Base-by-base conservation (phyloP, 208 protist species). In the Herpetomonas samuelpessoai region DNA sequence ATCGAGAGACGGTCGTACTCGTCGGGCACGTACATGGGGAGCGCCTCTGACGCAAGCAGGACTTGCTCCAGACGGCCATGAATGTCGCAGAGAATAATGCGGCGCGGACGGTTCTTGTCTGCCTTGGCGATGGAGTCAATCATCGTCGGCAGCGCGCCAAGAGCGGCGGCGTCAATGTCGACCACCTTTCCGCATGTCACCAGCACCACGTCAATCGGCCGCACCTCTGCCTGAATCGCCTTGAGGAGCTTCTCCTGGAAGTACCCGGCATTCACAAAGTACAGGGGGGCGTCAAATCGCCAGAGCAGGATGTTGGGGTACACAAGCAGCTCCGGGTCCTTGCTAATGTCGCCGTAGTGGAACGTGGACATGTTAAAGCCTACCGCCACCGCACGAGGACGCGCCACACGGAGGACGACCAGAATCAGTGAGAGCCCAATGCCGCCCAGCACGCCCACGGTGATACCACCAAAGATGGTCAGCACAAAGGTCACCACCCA, bases 261-360 rank as follows among this genome's bases (percentile, higher is more conserved):
- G 74, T 68, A 85, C 22, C 66, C 46, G 0, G 51, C 64, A 52
- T 85, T 85, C 46, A 85, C 63, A 27, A 85, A 85, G 47, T 79
- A 81, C 26, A 85, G 63, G 16, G 78, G 78, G 38, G 78, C 78
- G 41, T 85, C 78, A 44, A 85, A 85, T 50, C 74, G 74, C 78
- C 78, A 85, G 53, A 85, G 54, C 14, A 85, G 70, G 14, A 85
- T 76, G 44, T 79, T 74, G n/a, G 78, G 78, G 59, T 85, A 81
- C 26, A 85, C 78, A 10, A 85, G 74, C 52, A 81, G 71, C 71
- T 85, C 73, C 18, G 70, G 66, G 24, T 85, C 78, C 47, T 85
- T 75, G 49, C 67, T 57, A 41, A 84, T 65, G 51, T 84, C 74
- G 28, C 72, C 78, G 55, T 78, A 84, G 54, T 54, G 68, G 30